Percentiles rank a stretch among this genome's conserved stretches.
Conservation (phyloP, 164 flowering plant genomes). For the Piper longum region DNA sequence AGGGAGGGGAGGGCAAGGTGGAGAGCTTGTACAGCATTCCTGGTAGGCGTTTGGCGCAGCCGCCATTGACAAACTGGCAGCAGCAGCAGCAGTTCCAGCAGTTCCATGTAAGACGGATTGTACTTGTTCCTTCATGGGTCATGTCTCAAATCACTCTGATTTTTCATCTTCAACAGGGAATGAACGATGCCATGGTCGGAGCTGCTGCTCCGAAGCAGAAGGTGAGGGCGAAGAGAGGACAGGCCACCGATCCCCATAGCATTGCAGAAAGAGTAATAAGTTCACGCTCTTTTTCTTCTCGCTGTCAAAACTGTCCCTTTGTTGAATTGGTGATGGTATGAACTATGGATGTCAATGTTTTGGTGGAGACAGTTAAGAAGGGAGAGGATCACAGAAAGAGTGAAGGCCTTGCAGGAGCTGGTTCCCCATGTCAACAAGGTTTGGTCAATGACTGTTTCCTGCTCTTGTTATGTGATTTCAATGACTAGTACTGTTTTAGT, state of each 20-base stretch:
- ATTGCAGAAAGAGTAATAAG: slow-evolving; percentile 80
- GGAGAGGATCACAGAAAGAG: slow-evolving; percentile 95
- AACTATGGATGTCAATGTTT: not conserved
- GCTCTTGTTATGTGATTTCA: not conserved
- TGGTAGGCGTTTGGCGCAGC: slow-evolving; percentile 35
- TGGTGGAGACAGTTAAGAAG: slow-evolving; percentile 58
- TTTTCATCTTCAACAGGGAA: slow-evolving; percentile 8
- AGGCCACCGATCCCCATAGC: slow-evolving; percentile 99
- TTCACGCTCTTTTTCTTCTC: slow-evolving; percentile 1
- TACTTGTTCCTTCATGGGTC: not conserved
- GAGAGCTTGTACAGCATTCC: slow-evolving; percentile 50
- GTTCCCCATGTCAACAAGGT: slow-evolving; percentile 99
- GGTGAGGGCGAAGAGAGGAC: slow-evolving; percentile 92
- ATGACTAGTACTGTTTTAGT: not conserved
- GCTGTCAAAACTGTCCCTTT: not conserved
- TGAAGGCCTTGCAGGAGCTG: slow-evolving; percentile 90
- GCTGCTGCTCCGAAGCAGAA: slow-evolving; percentile 48
- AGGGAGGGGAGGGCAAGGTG: slow-evolving; percentile 43
- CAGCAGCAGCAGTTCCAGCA: slow-evolving; percentile 39
- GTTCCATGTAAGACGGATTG: slow-evolving; percentile 24
- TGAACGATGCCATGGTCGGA: slow-evolving; percentile 29
- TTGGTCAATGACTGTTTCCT: not conserved
- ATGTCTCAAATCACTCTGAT: too few species aligned
- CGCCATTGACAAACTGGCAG: slow-evolving; percentile 18
- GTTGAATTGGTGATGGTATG: not conserved